These are phyloP conservation scores for Cordyceps cicadae DNA, from an alignment of 2,329 filamentous ascomycete genomes.

Conservation along the genomic window DNA sequence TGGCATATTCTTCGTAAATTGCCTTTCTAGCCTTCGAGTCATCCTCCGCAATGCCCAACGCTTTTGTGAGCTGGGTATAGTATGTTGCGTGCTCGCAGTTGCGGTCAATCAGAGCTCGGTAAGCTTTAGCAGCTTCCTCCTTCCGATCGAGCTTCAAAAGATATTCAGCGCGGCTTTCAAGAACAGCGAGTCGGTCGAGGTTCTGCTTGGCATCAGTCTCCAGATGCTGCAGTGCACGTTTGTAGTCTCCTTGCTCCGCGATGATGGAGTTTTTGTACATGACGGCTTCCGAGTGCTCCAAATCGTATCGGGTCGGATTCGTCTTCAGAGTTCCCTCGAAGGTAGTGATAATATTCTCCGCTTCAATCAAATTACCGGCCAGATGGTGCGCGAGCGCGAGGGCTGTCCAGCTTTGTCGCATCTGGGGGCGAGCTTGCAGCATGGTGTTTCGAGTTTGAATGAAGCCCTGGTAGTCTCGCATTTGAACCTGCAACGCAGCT, in stretches of 20 bases:
- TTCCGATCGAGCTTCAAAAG: slow-evolving; percentile 67
- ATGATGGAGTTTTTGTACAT: slow-evolving; percentile 96
- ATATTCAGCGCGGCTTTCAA: slow-evolving; percentile 83
- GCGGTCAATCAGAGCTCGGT: slow-evolving; percentile 70
- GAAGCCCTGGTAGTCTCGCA: slow-evolving; percentile 91
- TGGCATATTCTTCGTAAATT: slow-evolving; percentile 68
- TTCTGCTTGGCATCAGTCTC: slow-evolving; percentile 68
- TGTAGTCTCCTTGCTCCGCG: slow-evolving; percentile 74
- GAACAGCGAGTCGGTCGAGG: slow-evolving; percentile 73
- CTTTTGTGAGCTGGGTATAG: slow-evolving; percentile 68
- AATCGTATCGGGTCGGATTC: slow-evolving; percentile 65
- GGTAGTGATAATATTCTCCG: slow-evolving; percentile 82
- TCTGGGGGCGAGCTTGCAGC: slow-evolving; percentile 71
- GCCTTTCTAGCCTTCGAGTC: slow-evolving; percentile 59
- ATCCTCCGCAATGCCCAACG: slow-evolving; percentile 50
- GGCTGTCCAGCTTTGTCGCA: slow-evolving; percentile 96
- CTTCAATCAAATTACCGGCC: slow-evolving; percentile 73
- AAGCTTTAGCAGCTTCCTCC: slow-evolving; percentile 74
- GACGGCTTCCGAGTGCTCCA: slow-evolving; percentile 88
- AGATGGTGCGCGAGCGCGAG: slow-evolving; percentile 89
- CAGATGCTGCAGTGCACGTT: slow-evolving; percentile 79
- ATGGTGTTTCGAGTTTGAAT: slow-evolving; percentile 82
- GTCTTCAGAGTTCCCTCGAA: slow-evolving; percentile 91
- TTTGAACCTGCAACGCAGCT: slow-evolving; percentile 88
- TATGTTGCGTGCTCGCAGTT: slow-evolving; percentile 85